Evolutionary conservation across 352 stramenopile species (phyloP).

Genomic region (Phytophthora lateralis): DNA sequence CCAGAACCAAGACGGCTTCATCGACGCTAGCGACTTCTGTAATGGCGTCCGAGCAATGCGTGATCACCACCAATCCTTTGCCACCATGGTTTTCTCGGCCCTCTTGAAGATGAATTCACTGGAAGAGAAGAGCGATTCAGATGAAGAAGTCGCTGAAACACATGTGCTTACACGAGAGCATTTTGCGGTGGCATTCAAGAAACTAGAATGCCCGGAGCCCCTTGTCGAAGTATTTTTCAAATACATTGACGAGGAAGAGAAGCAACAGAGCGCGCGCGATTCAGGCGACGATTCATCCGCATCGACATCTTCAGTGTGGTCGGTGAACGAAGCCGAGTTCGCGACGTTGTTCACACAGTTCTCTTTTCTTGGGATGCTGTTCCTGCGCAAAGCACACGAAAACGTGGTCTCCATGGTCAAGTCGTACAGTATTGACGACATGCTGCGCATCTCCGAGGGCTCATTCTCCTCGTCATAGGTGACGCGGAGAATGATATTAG

Average conservation of each 20-base stretch:
- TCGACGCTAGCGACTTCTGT: slow-evolving; percentile 75
- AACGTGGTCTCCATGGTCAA: slow-evolving; percentile 64
- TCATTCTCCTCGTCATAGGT: slow-evolving; percentile 25
- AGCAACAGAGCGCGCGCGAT: slow-evolving; percentile 9
- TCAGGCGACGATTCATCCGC: slow-evolving; percentile 8
- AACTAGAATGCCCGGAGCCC: slow-evolving; percentile 63
- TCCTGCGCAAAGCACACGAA: slow-evolving; percentile 68
- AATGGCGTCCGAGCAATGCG: slow-evolving; percentile 62
- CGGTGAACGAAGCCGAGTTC: slow-evolving; percentile 52
- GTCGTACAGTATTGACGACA: slow-evolving; percentile 45
- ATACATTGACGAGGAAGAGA: slow-evolving; percentile 46
- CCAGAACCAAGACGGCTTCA: slow-evolving; percentile 72
- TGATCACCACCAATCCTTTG: slow-evolving; percentile 59
- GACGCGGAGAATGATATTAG: slow-evolving; percentile 3
- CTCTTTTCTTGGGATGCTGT: slow-evolving; percentile 69
- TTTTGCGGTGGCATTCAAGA: slow-evolving; percentile 57
- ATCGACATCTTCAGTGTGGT: slow-evolving; percentile 21
- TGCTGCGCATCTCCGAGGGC: slow-evolving; percentile 66
- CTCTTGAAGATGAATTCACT: slow-evolving; percentile 49
- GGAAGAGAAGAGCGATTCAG: slow-evolving; percentile 30
- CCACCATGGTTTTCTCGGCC: slow-evolving; percentile 67
- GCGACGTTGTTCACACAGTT: slow-evolving; percentile 54
- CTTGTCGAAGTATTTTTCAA: slow-evolving; percentile 71
- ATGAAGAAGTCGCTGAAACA: slow-evolving; percentile 8
- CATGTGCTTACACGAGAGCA: slow-evolving; percentile 33